Evolutionary conservation across 2,329 filamentous ascomycete species (phyloP).

Genomic region (Ceratocystis eucalypticola): DNA sequence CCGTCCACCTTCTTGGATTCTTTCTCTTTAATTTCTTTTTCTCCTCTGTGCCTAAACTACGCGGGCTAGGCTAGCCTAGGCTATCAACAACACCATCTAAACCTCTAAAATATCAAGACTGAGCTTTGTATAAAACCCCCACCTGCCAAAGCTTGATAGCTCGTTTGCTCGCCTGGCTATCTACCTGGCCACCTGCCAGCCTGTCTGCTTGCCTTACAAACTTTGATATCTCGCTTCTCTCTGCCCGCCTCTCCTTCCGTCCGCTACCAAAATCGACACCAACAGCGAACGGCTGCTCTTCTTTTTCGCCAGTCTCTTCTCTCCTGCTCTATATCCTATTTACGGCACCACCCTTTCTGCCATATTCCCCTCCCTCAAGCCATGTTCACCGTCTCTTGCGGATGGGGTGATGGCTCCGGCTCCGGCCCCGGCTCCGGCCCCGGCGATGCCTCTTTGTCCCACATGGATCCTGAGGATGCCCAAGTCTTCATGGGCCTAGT

Average conservation of each 20-base stretch:
- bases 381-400: slow-evolving; percentile 19
- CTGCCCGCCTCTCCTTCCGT: neutral
- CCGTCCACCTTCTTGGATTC: neutral
- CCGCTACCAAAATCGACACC: neutral
- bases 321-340: neutral
- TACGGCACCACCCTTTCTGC: neutral
- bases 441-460: neutral
- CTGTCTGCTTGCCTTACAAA: too few species aligned
- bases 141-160: neutral
- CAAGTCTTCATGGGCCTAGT: slow-evolving; percentile 18
- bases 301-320: neutral
- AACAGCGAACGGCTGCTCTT: neutral
- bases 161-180: neutral
- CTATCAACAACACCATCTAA: neutral
- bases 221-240: neutral
- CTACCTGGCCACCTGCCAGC: too few species aligned
- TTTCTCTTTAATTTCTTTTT: neutral
- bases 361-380: neutral
- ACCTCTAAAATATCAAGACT: neutral
- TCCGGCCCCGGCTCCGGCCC: neutral
- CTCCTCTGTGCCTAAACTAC: neutral
- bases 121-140: neutral
- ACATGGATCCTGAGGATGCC: slow-evolving; percentile 19
- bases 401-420: slow-evolving; percentile 19
- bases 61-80: too few species aligned